A percentile compares a stretch with the other conserved stretches of the same genome.
Evolutionary conservation across 345 rosid species (phyloP).

Genomic region (Diplotaxis tenuifolia): DNA sequence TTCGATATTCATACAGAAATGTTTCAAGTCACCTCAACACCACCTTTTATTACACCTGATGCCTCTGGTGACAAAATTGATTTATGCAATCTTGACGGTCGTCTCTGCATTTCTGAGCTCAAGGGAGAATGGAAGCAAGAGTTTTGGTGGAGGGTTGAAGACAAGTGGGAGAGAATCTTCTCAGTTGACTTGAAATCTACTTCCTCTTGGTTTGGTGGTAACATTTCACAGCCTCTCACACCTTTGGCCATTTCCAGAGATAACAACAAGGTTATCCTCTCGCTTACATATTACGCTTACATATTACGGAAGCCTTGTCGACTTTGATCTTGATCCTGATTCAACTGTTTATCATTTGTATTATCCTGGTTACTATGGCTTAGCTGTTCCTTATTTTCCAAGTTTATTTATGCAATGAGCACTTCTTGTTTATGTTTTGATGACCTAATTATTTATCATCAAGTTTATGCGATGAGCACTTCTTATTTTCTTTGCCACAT

Average conservation of each 20-base stretch:
- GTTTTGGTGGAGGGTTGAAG: conserved; percentile 13
- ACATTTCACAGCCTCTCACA: background rate
- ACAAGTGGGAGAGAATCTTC: conserved; percentile 12
- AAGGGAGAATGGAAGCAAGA: background rate
- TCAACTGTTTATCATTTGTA: conserved; percentile 7
- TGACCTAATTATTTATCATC: background rate
- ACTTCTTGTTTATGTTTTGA: background rate
- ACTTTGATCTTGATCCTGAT: conserved; percentile 5
- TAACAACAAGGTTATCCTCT: conserved; percentile 2
- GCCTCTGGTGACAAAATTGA: background rate
- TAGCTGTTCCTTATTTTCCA: too few relatives aligned
- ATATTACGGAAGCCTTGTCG: background rate
- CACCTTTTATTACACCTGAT: background rate
- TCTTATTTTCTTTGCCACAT: too few relatives aligned
- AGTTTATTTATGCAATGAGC: background rate
- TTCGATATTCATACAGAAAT: conserved; percentile 10
- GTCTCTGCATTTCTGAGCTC: too few relatives aligned
- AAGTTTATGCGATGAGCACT: background rate
- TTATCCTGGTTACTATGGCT: too few relatives aligned
- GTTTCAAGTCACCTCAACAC: background rate
- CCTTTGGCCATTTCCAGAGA: background rate
- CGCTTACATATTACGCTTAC: too few relatives aligned
- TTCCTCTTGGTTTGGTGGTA: too few relatives aligned
- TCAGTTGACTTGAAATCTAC: background rate
- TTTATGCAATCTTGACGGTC: conserved; percentile 2